These are phyloP conservation scores for Cotoneaster glaucophyllus DNA, from an alignment of 306 rosid genomes.

Conservation along the genomic window DNA sequence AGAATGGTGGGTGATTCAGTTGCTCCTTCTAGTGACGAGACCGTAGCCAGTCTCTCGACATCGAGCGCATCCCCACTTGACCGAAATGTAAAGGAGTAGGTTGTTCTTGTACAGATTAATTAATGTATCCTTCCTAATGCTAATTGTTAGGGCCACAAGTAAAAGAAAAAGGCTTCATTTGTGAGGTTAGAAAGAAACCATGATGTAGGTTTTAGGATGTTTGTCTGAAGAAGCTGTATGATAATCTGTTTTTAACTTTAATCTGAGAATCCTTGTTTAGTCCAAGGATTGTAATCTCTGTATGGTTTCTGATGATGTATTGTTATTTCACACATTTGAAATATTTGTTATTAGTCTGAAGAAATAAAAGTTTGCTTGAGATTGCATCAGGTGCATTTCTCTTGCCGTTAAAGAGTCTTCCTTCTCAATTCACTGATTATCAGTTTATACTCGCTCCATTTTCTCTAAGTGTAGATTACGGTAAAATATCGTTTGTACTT, in stretches of 20 bases:
- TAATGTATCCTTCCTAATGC: slow-evolving; percentile 33
- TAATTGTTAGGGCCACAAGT: slow-evolving; percentile 16
- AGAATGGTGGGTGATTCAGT: slow-evolving; percentile 38
- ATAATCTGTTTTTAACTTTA: neutral
- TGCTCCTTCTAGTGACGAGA: slow-evolving; percentile 21
- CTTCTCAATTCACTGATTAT: neutral
- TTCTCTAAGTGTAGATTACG: too few relatives aligned
- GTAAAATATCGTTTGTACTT: too few relatives aligned
- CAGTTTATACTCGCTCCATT: too few relatives aligned
- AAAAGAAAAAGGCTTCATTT: slow-evolving; percentile 30
- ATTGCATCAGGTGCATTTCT: neutral
- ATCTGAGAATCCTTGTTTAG: slow-evolving; percentile 4
- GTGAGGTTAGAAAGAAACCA: slow-evolving; percentile 17
- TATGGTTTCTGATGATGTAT: slow-evolving; percentile 8
- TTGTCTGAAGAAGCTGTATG: neutral
- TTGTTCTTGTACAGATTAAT: slow-evolving; percentile 45
- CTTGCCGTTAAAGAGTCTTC: neutral
- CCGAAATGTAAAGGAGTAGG: slow-evolving; percentile 36
- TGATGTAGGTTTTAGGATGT: neutral
- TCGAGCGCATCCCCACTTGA: slow-evolving; percentile 25
- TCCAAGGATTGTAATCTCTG: neutral
- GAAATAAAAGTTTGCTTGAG: slow-evolving; percentile 5
- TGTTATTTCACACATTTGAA: neutral
- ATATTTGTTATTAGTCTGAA: neutral
- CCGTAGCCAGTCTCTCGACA: slow-evolving; percentile 15